A percentile compares a stretch with the other conserved stretches of the same genome.
Conservation (phyloP, 306 rosid genomes). For the Casuarina glauca region DNA sequence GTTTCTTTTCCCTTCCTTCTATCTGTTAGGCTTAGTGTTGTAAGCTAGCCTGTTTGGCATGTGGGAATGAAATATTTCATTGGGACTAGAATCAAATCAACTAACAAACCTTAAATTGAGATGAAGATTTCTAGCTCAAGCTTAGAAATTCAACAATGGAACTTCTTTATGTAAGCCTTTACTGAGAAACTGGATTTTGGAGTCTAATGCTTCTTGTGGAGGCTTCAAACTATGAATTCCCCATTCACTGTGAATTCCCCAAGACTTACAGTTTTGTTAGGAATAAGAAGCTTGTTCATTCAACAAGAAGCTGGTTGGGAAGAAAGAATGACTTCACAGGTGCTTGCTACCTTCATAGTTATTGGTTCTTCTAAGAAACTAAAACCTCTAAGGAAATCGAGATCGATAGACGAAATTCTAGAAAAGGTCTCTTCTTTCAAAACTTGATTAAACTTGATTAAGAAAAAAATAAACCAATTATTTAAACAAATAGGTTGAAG, state of each 20-base stretch:
- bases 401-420: too few relatives aligned
- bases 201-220: background rate
- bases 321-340: constrained; percentile 96
- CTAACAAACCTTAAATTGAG: too few relatives aligned
- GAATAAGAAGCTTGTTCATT: constrained; percentile 75
- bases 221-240: background rate
- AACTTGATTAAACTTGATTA: too few relatives aligned
- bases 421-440: too few relatives aligned
- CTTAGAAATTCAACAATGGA: background rate
- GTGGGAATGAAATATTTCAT: background rate
- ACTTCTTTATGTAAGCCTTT: background rate
- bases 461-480: too few relatives aligned
- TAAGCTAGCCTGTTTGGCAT: background rate
- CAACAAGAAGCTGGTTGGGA: constrained; percentile 90
- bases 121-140: background rate
- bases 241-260: constrained; percentile 27
- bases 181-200: background rate
- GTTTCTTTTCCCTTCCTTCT: background rate
- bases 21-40: background rate
- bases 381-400: too few relatives aligned
- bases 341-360: constrained; percentile 62
- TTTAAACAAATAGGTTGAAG: too few relatives aligned
- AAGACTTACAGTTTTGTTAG: constrained; percentile 94
- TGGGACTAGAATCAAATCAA: background rate
- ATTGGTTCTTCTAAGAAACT: too few relatives aligned